A percentile compares a stretch with the other conserved stretches of the same genome.
Evolutionary conservation across 2,329 filamentous ascomycete species (phyloP).

Genomic region (Botrytis porri): DNA sequence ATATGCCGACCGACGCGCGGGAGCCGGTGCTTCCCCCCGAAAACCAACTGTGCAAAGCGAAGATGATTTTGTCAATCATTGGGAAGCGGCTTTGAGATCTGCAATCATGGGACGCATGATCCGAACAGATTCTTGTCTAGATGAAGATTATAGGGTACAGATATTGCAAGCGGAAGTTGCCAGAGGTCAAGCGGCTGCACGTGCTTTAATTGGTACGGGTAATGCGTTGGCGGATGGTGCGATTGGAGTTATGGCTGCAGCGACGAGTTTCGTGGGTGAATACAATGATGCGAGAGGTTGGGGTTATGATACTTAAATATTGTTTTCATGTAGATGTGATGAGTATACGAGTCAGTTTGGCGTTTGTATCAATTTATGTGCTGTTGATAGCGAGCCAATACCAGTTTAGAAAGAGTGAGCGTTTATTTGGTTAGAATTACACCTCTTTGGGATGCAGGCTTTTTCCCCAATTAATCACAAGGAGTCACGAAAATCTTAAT

Average conservation of each 20-base stretch:
- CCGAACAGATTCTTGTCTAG: constrained; percentile 50
- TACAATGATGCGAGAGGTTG: constrained; percentile 29
- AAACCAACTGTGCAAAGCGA: constrained; percentile 41
- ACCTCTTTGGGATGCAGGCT: not conserved
- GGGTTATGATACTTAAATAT: constrained; percentile 30
- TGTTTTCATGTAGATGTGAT: not conserved
- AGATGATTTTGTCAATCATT: constrained; percentile 59
- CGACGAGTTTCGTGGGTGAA: constrained; percentile 35
- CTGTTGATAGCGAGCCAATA: not conserved
- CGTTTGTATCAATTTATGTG: not conserved
- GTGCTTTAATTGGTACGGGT: constrained; percentile 36
- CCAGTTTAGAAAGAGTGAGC: not conserved
- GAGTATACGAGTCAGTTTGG: not conserved
- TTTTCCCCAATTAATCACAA: not conserved
- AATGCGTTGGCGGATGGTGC: constrained; percentile 43
- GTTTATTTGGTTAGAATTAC: not conserved
- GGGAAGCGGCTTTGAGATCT: constrained; percentile 57
- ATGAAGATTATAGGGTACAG: constrained; percentile 53
- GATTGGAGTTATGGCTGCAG: constrained; percentile 46
- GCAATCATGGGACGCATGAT: constrained; percentile 53
- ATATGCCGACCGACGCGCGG: constrained; percentile 28
- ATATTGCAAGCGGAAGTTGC: constrained; percentile 40
- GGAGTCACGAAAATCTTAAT: not conserved
- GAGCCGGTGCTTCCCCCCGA: constrained; percentile 17
- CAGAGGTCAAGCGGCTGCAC: constrained; percentile 21